Percentiles rank a stretch among this genome's conserved stretches.
phyloP scores from a whole-genome alignment of 805 yeast genomes.

The Saccharomycopsis malanga region DNA sequence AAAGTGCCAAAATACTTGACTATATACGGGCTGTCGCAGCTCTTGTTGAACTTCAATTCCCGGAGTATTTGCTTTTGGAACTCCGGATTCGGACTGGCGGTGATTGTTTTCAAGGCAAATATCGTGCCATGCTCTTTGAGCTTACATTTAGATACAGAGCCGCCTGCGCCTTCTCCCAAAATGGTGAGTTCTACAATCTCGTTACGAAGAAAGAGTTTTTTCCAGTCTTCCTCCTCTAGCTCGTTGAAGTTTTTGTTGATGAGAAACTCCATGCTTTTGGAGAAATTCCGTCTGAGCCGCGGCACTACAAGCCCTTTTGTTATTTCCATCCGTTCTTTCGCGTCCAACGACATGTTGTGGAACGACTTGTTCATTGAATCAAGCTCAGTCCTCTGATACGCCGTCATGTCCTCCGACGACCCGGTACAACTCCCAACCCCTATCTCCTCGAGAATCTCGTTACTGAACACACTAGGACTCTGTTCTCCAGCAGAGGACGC shows the following conservation, averaged over 20 bases:
- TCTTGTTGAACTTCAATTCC: constrained; percentile 81
- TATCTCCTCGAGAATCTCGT: constrained; percentile 19
- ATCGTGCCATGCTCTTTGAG: constrained; percentile 51
- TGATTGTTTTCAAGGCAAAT: constrained; percentile 69
- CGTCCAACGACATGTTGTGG: constrained; percentile 7
- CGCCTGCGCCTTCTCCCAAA: constrained; percentile 94
- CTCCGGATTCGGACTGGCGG: constrained; percentile 60
- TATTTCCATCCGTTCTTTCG: constrained; percentile 8
- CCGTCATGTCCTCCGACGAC: constrained; percentile 2
- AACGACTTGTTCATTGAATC: background rate
- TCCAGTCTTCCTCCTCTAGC: constrained; percentile 73
- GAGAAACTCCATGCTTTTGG: constrained; percentile 20
- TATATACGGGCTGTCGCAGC: constrained; percentile 76
- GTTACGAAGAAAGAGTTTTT: constrained; percentile 39
- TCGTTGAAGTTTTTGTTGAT: constrained; percentile 39
- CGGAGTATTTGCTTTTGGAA: constrained; percentile 85
- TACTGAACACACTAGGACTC: constrained; percentile 22
- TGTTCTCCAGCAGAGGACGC: constrained; percentile 13
- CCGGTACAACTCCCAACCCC: constrained; percentile 11
- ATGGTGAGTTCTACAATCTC: constrained; percentile 62
- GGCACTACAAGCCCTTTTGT: constrained; percentile 5
- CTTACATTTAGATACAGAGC: constrained; percentile 75
- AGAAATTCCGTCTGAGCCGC: constrained; percentile 6
- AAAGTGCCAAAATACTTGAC: constrained; percentile 93
- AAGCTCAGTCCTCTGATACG: constrained; percentile 1